These are phyloP conservation scores for Suillus sp. DNA, from an alignment of 768 basidiomycete genomes.

Conservation along the genomic window DNA sequence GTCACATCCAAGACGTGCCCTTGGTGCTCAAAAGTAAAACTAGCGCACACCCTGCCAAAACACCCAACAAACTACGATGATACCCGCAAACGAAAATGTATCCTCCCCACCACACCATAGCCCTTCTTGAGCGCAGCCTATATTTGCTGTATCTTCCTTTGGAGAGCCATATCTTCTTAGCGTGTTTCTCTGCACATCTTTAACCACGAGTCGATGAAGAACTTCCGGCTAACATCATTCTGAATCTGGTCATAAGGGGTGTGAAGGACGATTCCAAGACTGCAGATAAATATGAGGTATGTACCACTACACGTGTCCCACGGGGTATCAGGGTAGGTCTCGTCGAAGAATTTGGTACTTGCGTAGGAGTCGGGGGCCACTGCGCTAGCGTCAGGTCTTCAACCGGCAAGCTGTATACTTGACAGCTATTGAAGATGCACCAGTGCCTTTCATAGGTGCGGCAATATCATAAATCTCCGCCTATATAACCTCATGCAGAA, in stretches of 20 bases:
- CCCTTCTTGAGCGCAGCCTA: background rate
- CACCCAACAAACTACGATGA: background rate
- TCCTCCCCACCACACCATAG: conserved; percentile 4
- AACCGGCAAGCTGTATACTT: conserved; percentile 43
- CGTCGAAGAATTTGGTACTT: conserved; percentile 52
- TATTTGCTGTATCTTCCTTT: background rate
- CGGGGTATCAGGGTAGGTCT: conserved; percentile 19
- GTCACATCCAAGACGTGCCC: conserved; percentile 20
- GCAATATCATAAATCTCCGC: conserved; percentile 42
- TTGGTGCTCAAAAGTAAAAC: background rate
- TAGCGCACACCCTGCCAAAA: background rate
- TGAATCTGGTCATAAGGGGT: background rate
- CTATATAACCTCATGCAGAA: conserved; percentile 47
- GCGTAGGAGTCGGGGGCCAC: conserved; percentile 41
- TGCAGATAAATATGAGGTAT: background rate
- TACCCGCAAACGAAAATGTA: conserved; percentile 1
- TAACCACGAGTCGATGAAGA: background rate
- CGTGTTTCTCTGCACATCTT: conserved; percentile 1
- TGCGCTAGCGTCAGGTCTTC: conserved; percentile 39
- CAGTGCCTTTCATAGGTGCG: conserved; percentile 5
- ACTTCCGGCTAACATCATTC: background rate
- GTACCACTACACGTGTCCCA: background rate
- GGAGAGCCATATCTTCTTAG: background rate
- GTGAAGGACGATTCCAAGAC: background rate
- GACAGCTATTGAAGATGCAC: background rate